A percentile compares a stretch with the other conserved stretches of the same genome.
Conservation (phyloP, 352 stramenopile species). For the Thalassiosira mediterranea region DNA sequence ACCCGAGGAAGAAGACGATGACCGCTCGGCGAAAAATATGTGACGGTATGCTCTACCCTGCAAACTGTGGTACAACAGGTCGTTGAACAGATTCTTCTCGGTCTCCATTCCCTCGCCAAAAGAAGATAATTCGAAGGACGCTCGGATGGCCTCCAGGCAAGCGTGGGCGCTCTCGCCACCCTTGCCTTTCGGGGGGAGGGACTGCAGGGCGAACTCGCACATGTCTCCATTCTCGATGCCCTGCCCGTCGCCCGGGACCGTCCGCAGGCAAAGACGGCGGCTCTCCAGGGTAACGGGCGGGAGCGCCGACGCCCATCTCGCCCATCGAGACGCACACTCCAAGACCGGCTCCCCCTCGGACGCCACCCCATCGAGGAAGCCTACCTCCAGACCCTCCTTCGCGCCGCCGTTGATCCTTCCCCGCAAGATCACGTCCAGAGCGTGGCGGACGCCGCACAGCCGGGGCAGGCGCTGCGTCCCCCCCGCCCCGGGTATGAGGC, state of each 20-base stretch:
- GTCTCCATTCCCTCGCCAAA: constrained; percentile 75
- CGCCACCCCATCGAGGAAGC: constrained; percentile 87
- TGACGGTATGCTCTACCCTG: constrained; percentile 84
- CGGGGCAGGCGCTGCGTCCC: constrained; percentile 95
- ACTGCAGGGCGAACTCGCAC: constrained; percentile 62
- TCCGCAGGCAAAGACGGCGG: constrained; percentile 35
- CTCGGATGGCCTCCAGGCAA: constrained; percentile 75
- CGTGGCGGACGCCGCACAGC: constrained; percentile 89
- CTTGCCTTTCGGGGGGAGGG: constrained; percentile 56
- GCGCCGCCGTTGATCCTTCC: constrained; percentile 88
- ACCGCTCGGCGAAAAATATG: constrained; percentile 88
- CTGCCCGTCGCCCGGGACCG: constrained; percentile 42
- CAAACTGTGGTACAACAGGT: constrained; percentile 87
- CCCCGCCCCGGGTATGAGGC: constrained; percentile 92
- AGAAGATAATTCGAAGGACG: constrained; percentile 55
- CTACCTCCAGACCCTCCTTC: constrained; percentile 87
- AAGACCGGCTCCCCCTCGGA: constrained; percentile 47
- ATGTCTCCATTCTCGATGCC: constrained; percentile 55
- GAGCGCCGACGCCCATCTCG: constrained; percentile 44
- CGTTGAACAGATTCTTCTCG: constrained; percentile 83
- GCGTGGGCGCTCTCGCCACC: constrained; percentile 71
- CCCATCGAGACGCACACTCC: constrained; percentile 64
- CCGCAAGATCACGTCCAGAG: constrained; percentile 93
- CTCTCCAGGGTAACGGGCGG: constrained; percentile 23
- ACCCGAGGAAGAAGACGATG: constrained; percentile 43